Base-by-base conservation (phyloP, 345 rosid genomes). In the Melaleuca quinquenervia region DNA sequence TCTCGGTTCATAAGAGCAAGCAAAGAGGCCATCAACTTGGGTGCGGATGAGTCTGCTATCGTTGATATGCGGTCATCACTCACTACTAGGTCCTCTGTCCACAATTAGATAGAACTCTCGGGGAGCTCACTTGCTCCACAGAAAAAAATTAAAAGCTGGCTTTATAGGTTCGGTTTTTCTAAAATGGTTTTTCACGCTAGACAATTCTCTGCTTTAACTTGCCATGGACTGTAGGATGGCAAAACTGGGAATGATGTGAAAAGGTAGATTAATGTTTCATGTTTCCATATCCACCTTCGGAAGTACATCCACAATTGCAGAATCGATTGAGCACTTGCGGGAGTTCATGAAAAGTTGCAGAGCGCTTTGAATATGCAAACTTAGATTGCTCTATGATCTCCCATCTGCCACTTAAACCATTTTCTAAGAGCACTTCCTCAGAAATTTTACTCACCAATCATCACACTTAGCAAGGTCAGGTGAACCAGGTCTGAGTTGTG, bases 51-150 rank as follows among this genome's bases (percentile, higher is more conserved):
- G 90, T 94, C 96, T 75, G 96, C 96, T 21, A 95, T 95, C 91
- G 99, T 96, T 36, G 96, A 96, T 90, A 96, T 96, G 96, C 91
- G 98, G 74, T 93, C 99, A 50, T 95, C 98, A 0, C 97, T 96
- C 62, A 94, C 99, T 56, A 95, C 99, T 44, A 90, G 94, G 89
- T 89, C 94, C 52, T 91, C 93, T 1, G 52, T 86, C 51, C 95
- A 88, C 82, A 88, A 89, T 84, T 91, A 92, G 85, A 58, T 11
- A 12, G 21, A 16, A 29, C 50, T 64, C 22, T 11, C 1, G 26
- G 48, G 48, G 48, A 32, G 56, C 18, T 70, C 48, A 70, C 48
- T 18, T 70, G 48, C 9, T 36, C 44, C 12, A 18, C 18, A 32
- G 76, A 64, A 32, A 16, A 70, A 36, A 64, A 64, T 29, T 64